phyloP scores from a whole-genome alignment of 1,284 basidiomycete species.

The Papiliotrema terrestris region DNA sequence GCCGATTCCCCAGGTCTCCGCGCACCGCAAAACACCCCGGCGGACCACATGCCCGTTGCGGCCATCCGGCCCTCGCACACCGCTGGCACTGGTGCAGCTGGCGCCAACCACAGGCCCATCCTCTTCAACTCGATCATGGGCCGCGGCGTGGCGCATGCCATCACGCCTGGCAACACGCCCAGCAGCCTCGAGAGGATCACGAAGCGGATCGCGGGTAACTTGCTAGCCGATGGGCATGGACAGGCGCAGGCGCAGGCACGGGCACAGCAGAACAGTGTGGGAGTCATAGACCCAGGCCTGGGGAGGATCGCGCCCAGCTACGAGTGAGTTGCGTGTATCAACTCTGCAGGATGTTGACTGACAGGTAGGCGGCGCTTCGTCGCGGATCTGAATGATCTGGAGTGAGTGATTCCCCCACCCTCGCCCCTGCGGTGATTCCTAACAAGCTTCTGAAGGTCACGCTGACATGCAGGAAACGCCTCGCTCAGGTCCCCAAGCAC shows the following conservation, averaged over 20 bases:
- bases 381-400: conserved; percentile 11
- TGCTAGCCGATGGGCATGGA: conserved; percentile 1
- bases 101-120: not conserved
- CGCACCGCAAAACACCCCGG: too few species aligned
- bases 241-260: too few species aligned
- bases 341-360: not conserved
- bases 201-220: conserved; percentile 12
- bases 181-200: conserved; percentile 14
- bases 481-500: too few species aligned
- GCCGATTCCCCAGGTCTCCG: too few species aligned
- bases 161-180: conserved; percentile 14
- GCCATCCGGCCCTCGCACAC: too few species aligned
- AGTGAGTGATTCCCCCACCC: too few species aligned
- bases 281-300: not conserved
- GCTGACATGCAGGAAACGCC: too few species aligned
- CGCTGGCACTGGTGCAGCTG: too few species aligned
- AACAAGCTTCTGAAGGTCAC: too few species aligned
- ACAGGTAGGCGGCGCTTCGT: conserved; percentile 8
- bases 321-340: conserved; percentile 8
- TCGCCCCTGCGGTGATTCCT: too few species aligned
- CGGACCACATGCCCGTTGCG: too few species aligned
- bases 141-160: conserved; percentile 1
- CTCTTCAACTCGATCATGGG: not conserved
- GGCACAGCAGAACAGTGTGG: too few species aligned
- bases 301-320: conserved; percentile 16